Conservation (phyloP, 169 alveolate genomes). For the Cyclospora cayetanensis region DNA sequence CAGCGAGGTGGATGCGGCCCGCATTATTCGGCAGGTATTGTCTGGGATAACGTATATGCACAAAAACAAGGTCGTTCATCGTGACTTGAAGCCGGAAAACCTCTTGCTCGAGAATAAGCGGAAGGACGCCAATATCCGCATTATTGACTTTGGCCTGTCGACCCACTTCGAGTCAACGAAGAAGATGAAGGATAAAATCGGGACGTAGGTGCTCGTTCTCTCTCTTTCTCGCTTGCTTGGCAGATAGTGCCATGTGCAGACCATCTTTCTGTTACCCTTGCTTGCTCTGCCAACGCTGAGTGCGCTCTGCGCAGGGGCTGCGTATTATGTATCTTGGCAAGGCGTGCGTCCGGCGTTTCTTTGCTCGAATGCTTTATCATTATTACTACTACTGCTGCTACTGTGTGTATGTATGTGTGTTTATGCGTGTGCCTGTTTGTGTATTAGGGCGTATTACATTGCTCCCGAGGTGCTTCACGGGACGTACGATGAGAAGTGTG, state of each 20-base stretch:
- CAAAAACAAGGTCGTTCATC: conserved; percentile 88
- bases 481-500: conserved; percentile 91
- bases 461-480: conserved; percentile 94
- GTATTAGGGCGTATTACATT: conserved; percentile 87
- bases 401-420: not conserved
- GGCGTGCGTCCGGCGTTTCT: not conserved
- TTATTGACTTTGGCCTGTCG: conserved; percentile 96
- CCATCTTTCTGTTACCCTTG: not conserved
- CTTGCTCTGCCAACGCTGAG: not conserved
- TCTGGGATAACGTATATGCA: conserved; percentile 93
- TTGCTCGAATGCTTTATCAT: not conserved
- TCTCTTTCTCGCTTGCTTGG: not conserved
- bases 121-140: conserved; percentile 88
- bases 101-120: conserved; percentile 88
- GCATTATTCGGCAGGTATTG: conserved; percentile 91
- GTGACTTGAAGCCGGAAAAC: conserved; percentile 92
- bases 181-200: conserved; percentile 93
- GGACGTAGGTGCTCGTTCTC: conserved; percentile 89
- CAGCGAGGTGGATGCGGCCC: conserved; percentile 94
- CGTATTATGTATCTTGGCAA: not conserved
- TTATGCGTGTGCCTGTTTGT: not conserved
- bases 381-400: not conserved
- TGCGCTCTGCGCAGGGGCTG: not conserved
- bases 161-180: conserved; percentile 88
- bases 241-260: too few species aligned